These are phyloP conservation scores for Brassica napus DNA, from an alignment of 345 rosid genomes.

Conservation along the genomic window DNA sequence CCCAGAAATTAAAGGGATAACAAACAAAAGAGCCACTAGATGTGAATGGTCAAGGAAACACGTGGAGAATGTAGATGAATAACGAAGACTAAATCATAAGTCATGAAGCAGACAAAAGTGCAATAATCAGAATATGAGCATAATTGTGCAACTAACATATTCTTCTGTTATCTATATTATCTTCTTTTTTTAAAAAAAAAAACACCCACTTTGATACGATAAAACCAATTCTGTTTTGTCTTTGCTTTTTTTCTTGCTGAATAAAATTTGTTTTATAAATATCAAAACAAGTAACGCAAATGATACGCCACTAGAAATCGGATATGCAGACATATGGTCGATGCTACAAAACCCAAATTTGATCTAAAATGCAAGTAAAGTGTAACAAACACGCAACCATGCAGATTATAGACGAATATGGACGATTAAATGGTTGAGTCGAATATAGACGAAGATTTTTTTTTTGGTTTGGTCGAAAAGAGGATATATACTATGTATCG, in stretches of 20 bases:
- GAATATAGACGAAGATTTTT: too few relatives aligned
- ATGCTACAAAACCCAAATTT: not conserved
- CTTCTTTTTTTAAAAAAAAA: too few relatives aligned
- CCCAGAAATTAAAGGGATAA: not conserved
- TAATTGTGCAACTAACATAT: not conserved
- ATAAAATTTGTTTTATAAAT: not conserved
- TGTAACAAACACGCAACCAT: not conserved
- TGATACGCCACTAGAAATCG: not conserved
- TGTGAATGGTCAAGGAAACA: not conserved
- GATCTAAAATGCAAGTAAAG: not conserved
- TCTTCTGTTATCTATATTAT: not conserved
- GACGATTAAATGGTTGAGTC: not conserved
- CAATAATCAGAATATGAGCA: not conserved
- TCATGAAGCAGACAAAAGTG: constrained; percentile 18
- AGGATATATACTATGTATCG: not conserved
- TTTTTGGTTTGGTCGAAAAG: not conserved
- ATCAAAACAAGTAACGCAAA: not conserved
- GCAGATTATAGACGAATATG: not conserved
- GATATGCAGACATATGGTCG: not conserved
- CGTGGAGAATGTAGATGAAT: not conserved
- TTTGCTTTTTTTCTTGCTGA: not conserved
- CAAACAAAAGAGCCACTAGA: not conserved
- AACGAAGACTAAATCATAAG: not conserved
- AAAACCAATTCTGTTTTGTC: not conserved
- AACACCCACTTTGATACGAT: not conserved